phyloP scores from a whole-genome alignment of 495 filamentous ascomycete genomes.

The Neurospora sublineolata region DNA sequence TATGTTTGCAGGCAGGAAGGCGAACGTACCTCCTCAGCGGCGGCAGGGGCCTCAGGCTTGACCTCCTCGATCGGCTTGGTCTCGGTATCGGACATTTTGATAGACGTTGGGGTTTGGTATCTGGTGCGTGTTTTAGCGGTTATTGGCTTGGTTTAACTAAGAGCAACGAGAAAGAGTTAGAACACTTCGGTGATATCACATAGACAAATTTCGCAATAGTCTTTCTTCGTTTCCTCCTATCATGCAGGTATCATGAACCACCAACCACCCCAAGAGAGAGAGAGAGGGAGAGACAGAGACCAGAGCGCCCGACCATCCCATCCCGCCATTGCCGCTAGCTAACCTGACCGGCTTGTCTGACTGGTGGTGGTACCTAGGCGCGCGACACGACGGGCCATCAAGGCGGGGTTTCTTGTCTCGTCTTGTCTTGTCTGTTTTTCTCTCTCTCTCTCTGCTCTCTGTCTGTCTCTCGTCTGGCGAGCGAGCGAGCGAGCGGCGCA shows the following conservation, averaged over 20 bases:
- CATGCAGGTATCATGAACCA: background rate
- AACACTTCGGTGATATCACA: background rate
- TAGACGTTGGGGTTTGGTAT: background rate
- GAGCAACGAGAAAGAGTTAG: background rate
- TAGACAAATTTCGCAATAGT: background rate
- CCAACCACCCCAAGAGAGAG: background rate
- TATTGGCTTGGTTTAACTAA: background rate
- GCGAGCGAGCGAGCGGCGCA: background rate
- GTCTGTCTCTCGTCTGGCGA: background rate
- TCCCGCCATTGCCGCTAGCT: background rate
- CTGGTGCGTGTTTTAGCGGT: background rate
- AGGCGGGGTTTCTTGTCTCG: background rate
- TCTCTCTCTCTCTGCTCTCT: background rate
- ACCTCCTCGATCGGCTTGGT: conserved; percentile 27
- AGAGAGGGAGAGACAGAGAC: background rate
- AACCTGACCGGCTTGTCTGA: background rate
- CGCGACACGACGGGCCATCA: background rate
- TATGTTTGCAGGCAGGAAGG: background rate
- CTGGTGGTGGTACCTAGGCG: background rate
- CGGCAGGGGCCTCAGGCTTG: conserved; percentile 35
- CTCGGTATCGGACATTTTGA: conserved; percentile 34
- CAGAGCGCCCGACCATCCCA: background rate
- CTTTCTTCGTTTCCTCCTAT: background rate
- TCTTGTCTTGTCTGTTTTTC: background rate
- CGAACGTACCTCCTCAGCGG: conserved; percentile 32